Evolutionary conservation across 139 green algal species (phyloP), one percentile per base, ranked within the genome.

Genomic region (Deuterostichococcus epilithicus): DNA sequence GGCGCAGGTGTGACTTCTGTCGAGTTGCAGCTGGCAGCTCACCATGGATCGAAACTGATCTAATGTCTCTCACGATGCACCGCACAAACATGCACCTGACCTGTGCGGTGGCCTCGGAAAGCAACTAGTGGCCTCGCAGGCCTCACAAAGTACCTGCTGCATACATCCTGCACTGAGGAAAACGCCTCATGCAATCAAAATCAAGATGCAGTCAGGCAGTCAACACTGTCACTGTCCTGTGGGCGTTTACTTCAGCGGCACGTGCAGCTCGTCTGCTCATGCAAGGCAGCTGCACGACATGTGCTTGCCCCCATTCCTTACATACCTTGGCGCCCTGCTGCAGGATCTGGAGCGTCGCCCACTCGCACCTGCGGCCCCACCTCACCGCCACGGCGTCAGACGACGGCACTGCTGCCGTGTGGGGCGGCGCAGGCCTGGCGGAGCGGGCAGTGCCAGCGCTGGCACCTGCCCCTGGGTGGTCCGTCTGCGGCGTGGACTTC

Each of bases 291-390:
- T 36, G 68, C 28, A 13, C 52, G 26, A 15, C 10, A 22, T 47
- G 32, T 32, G 38, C 69, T 30, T 59, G 38, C 5, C 69, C 34
- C 69, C 45, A 8, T 32, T 25, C 20, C 35, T 58, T 8, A 58
- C 36, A 58, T 18, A 20, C 35, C 8, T 18, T 52, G 35, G 39
- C n/a, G n/a, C n/a, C n/a, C 65, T n/a, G 33, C 0, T 80, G 73
- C 78, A 86, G 84, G 23, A 87, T 97, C 5, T 98, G 94, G 94
- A 91, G 82, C 32, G 88, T 97, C 15, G 89, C 91, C 58, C 92
- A 92, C 70, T 91, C 76, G 5, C 32, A 26, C 0, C 47, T 81
- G 2, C 76, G 85, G 28, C 85, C 86, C 1, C 80, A 86, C 68
- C 78, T 93, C 0, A 79, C 92, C 34, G 88, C 86, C 2, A 91